These are phyloP conservation scores for Phellopilus nigrolimitatus DNA, from an alignment of 1,284 basidiomycete genomes.

Conservation along the genomic window DNA sequence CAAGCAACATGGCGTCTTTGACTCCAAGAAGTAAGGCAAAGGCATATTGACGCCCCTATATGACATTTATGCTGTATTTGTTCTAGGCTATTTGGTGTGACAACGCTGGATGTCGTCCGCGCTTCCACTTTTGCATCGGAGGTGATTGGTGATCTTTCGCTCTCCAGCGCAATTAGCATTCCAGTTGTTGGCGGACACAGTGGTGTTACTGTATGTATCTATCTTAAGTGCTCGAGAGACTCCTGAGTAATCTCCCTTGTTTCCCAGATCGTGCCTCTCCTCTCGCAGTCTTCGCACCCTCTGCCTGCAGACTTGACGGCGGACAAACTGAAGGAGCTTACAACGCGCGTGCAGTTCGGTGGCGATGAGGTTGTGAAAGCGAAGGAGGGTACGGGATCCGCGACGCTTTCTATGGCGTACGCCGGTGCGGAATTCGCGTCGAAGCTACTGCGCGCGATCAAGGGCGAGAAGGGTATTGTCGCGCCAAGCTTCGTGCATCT, in stretches of 20 bases:
- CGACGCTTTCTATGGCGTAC: conserved; percentile 77
- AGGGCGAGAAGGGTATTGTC: conserved; percentile 84
- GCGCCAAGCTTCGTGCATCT: conserved; percentile 86
- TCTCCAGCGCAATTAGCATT: conserved; percentile 70
- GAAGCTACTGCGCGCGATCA: conserved; percentile 79
- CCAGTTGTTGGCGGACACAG: conserved; percentile 97
- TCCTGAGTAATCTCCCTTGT: conserved; percentile 23
- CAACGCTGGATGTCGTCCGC: conserved; percentile 96
- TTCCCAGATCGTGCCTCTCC: conserved; percentile 84
- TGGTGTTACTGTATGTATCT: conserved; percentile 71
- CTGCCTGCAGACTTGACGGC: conserved; percentile 53
- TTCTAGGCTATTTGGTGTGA: conserved; percentile 90
- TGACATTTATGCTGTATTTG: conserved; percentile 23
- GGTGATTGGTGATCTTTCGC: conserved; percentile 57
- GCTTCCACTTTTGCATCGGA: conserved; percentile 93
- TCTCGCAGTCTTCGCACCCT: conserved; percentile 84
- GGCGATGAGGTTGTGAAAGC: conserved; percentile 81
- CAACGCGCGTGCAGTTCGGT: conserved; percentile 71
- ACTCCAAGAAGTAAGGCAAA: conserved; percentile 85
- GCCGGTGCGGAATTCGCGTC: conserved; percentile 74
- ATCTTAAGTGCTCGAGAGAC: conserved; percentile 1
- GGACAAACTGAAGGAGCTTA: conserved; percentile 50
- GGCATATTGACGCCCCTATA: conserved; percentile 1
- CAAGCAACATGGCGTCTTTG: conserved; percentile 89
- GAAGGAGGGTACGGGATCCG: conserved; percentile 74